These are phyloP conservation scores for Lagerstroemia speciosa DNA, from an alignment of 345 rosid genomes.

Conservation along the genomic window DNA sequence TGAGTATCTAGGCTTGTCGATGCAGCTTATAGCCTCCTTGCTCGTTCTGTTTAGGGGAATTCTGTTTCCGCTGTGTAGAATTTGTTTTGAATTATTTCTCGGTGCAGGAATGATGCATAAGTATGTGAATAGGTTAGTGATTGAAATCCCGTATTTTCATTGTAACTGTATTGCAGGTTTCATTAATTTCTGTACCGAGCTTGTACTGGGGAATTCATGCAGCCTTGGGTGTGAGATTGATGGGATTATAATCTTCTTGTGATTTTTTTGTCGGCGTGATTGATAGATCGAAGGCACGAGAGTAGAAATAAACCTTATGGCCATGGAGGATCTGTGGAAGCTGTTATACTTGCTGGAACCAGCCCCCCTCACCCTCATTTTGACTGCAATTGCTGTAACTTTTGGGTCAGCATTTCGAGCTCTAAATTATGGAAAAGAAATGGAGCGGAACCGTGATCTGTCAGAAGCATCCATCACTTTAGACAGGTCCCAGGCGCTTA, in stretches of 20 bases:
- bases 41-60: neutral
- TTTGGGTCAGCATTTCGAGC: conserved; percentile 96
- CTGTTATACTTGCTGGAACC: conserved; percentile 82
- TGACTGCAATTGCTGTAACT: conserved; percentile 81
- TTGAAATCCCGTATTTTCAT: neutral
- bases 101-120: too few species aligned
- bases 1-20: neutral
- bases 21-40: neutral
- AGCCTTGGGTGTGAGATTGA: conserved; percentile 14
- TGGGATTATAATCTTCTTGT: too few species aligned
- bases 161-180: conserved; percentile 26
- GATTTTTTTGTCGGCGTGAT: conserved; percentile 1
- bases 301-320: conserved; percentile 3
- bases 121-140: too few species aligned
- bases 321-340: conserved; percentile 83
- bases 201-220: conserved; percentile 18
- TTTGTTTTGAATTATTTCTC: too few species aligned
- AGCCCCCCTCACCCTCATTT: conserved; percentile 71
- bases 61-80: neutral
- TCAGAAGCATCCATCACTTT: conserved; percentile 79
- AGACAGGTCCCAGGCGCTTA: conserved; percentile 87
- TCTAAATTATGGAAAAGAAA: conserved; percentile 83
- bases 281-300: neutral
- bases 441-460: conserved; percentile 86
- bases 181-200: conserved; percentile 19